These are phyloP conservation scores for Fusarium bactridioides DNA, from an alignment of 2,329 filamentous ascomycete genomes.

Conservation along the genomic window DNA sequence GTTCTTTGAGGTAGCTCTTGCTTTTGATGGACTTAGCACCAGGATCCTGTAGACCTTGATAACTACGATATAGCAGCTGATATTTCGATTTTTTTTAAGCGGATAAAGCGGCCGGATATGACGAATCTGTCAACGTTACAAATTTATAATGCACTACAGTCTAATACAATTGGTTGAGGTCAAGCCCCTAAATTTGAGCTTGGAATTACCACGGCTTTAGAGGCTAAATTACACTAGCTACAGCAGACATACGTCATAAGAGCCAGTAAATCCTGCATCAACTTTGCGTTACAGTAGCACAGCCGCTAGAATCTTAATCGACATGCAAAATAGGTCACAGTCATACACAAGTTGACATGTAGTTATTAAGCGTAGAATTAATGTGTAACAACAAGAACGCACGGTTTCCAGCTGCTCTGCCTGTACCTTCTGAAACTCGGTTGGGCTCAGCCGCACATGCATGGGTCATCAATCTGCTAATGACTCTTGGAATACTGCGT, in stretches of 20 bases:
- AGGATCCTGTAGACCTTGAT: fast-evolving
- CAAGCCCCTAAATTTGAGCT: fast-evolving
- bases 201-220: neutral
- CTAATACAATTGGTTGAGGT: fast-evolving
- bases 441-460: too few relatives aligned
- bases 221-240: neutral
- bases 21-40: too few relatives aligned
- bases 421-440: too few relatives aligned
- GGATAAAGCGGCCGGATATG: neutral
- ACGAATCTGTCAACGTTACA: fast-evolving
- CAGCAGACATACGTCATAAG: neutral
- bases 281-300: fast-evolving
- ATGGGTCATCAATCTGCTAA: too few relatives aligned
- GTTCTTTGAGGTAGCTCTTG: neutral
- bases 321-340: neutral
- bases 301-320: fast-evolving
- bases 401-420: too few relatives aligned
- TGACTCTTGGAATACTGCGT: neutral
- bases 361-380: too few relatives aligned
- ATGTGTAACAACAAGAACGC: too few relatives aligned
- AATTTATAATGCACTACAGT: neutral
- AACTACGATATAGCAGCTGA: neutral
- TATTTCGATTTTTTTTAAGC: too few relatives aligned
- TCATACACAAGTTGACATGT: neutral
- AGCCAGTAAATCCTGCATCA: neutral